Evolutionary conservation across 768 basidiomycete genomes (phyloP).

Genomic region (Boletus fagicola): DNA sequence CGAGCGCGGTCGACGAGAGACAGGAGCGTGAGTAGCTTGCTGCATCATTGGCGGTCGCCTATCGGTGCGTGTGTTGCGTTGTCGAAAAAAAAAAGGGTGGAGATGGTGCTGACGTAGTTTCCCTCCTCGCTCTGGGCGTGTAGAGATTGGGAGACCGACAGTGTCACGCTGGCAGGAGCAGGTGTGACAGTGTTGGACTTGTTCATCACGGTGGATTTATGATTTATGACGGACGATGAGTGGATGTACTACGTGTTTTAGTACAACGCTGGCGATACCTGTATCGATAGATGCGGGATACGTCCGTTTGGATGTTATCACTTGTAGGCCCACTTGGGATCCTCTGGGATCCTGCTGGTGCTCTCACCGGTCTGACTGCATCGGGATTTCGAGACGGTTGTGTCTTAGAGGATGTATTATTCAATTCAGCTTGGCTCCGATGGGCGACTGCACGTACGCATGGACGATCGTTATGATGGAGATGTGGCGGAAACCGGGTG

Average conservation of each 20-base stretch:
- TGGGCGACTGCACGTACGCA: too few relatives aligned
- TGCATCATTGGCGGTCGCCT: constrained; percentile 67
- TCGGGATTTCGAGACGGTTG: neutral
- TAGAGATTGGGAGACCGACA: constrained; percentile 16
- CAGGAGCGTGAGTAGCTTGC: constrained; percentile 45
- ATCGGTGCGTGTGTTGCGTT: constrained; percentile 46
- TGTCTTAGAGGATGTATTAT: too few relatives aligned
- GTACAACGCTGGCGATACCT: too few relatives aligned
- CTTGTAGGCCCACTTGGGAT: neutral
- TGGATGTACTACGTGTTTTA: neutral
- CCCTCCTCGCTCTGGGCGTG: neutral
- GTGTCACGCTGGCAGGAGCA: constrained; percentile 2
- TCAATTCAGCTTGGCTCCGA: too few relatives aligned
- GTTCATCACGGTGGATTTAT: neutral
- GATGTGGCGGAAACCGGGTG: too few relatives aligned
- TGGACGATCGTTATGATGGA: too few relatives aligned
- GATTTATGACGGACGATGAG: neutral
- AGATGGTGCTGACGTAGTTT: neutral
- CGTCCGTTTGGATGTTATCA: neutral
- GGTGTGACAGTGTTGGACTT: neutral
- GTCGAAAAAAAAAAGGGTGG: neutral
- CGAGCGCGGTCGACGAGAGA: constrained; percentile 38
- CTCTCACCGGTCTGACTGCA: too few relatives aligned
- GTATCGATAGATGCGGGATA: neutral
- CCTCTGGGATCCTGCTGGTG: neutral